These are phyloP conservation scores for Boletus fagicola DNA, from an alignment of 768 basidiomycete genomes.

Conservation along the genomic window DNA sequence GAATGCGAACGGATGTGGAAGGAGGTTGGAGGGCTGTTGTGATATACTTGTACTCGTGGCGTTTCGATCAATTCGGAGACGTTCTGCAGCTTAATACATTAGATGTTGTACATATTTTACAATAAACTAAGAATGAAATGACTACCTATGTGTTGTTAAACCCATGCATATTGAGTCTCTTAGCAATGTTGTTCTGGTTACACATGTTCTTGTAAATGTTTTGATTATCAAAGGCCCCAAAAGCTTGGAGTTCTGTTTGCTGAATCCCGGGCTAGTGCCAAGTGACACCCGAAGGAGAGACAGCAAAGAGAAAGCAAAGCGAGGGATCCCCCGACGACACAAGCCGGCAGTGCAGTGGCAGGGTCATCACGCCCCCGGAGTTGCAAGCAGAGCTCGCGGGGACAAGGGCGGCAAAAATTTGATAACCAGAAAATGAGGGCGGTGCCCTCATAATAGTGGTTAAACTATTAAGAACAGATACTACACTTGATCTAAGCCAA, in stretches of 20 bases:
- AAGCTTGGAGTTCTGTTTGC: constrained; percentile 14
- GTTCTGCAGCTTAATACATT: no score
- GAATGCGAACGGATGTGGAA: no score
- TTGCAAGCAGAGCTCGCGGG: constrained; percentile 42
- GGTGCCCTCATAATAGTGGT: constrained; percentile 58
- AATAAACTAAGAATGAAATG: no score
- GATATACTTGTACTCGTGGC: no score
- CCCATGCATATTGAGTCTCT: no score
- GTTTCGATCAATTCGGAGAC: no score
- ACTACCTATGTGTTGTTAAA: no score
- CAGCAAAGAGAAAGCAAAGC: constrained; percentile 22
- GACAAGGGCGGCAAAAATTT: constrained; percentile 33
- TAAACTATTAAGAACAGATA: constrained; percentile 68
- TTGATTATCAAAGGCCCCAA: no score
- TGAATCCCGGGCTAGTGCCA: not conserved
- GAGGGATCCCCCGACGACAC: constrained; percentile 58
- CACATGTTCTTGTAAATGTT: no score
- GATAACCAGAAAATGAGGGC: constrained; percentile 56
- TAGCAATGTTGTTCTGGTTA: no score
- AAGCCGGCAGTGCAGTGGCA: constrained; percentile 45
- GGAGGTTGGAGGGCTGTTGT: no score
- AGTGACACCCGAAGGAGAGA: not conserved
- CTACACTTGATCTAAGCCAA: constrained; percentile 75
- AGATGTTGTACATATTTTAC: no score
- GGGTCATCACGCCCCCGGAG: constrained; percentile 40